Evolutionary conservation across 345 rosid genomes (phyloP).

Genomic region (Mallotus nudiflorus): DNA sequence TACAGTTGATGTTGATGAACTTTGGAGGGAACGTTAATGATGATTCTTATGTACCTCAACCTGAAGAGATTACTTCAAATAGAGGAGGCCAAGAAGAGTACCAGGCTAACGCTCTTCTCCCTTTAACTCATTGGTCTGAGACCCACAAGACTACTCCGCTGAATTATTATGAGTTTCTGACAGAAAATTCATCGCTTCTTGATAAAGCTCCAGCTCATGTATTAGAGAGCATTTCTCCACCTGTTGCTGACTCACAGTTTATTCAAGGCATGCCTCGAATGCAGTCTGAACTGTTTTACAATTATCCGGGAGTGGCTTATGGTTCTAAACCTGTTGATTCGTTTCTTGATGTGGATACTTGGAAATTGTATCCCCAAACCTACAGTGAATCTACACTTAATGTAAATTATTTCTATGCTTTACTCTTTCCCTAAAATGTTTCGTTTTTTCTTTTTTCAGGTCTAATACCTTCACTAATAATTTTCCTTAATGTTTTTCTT

Average conservation of each 20-base stretch:
- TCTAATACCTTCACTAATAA: neutral
- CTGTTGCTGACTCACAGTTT: constrained; percentile 15
- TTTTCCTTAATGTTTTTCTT: neutral
- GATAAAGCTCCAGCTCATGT: constrained; percentile 22
- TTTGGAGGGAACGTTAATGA: constrained; percentile 19
- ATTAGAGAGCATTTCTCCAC: constrained; percentile 27
- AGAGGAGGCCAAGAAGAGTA: constrained; percentile 3
- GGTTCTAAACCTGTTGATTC: constrained; percentile 20
- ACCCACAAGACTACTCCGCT: constrained; percentile 24
- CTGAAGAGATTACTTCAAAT: constrained; percentile 12
- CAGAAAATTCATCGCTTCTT: constrained; percentile 17
- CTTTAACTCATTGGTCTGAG: constrained; percentile 32
- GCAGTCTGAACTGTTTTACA: constrained; percentile 19
- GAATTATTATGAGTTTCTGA: constrained; percentile 37
- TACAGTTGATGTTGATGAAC: constrained; percentile 19
- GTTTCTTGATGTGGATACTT: constrained; percentile 21
- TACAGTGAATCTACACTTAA: constrained; percentile 21
- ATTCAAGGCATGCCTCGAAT: constrained; percentile 16
- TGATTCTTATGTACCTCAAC: constrained; percentile 23
- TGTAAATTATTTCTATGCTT: constrained; percentile 6
- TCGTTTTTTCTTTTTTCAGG: neutral
- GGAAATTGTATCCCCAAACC: constrained; percentile 24
- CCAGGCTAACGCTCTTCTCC: constrained; percentile 17
- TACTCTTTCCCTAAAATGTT: neutral
- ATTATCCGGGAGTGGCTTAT: constrained; percentile 17